These are phyloP conservation scores for Ascochyta fabae DNA, from an alignment of 2,329 filamentous ascomycete species.

Conservation along the genomic window DNA sequence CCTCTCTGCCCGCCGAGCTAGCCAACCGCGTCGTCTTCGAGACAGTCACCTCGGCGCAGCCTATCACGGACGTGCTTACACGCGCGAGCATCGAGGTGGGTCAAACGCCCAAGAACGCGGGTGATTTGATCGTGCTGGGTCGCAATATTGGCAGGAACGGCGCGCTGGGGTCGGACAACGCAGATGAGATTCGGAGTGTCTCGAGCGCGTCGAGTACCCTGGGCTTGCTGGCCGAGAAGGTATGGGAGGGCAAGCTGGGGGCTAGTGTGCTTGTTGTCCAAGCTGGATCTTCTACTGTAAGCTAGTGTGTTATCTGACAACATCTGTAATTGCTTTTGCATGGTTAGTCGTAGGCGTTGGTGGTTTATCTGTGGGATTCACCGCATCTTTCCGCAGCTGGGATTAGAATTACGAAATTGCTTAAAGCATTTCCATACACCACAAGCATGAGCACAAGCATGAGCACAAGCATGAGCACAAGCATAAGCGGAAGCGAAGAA, in stretches of 20 bases:
- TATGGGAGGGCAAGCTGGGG: conserved; percentile 65
- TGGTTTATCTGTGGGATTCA: too few relatives aligned
- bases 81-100: conserved; percentile 66
- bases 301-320: not conserved
- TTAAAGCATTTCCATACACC: not conserved
- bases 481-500: not conserved
- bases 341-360: too few relatives aligned
- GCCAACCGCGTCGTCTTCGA: conserved; percentile 65
- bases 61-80: conserved; percentile 56
- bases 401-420: not conserved
- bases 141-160: conserved; percentile 49
- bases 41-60: conserved; percentile 43
- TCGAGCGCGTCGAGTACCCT: conserved; percentile 55
- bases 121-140: conserved; percentile 74
- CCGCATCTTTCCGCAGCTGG: not conserved
- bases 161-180: conserved; percentile 48
- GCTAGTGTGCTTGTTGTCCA: conserved; percentile 75
- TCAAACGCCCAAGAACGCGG: conserved; percentile 67
- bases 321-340: too few relatives aligned
- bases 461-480: too few relatives aligned
- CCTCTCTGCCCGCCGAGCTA: conserved; percentile 61
- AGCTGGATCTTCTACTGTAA: conserved; percentile 49
- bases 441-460: not conserved
- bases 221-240: conserved; percentile 65
- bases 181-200: conserved; percentile 47